Evolutionary conservation across 2,329 filamentous ascomycete species (phyloP).

Genomic region (Clarireedia hainanense): DNA sequence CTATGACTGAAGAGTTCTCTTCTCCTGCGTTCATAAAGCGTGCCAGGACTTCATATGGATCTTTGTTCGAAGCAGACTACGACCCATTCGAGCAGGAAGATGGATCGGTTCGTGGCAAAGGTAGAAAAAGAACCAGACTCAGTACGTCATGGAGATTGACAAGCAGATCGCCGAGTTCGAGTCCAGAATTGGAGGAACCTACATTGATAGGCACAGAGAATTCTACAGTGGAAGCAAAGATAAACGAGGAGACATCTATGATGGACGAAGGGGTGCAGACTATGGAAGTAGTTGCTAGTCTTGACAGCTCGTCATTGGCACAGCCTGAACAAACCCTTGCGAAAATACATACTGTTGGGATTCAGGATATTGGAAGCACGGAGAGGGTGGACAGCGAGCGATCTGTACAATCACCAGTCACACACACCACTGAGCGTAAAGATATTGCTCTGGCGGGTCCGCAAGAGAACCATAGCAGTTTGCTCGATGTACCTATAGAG

Average conservation of each 20-base stretch:
- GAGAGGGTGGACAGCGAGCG: no score
- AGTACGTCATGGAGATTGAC: slow-evolving; percentile 66
- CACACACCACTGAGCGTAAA: background rate
- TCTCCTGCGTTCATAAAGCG: slow-evolving; percentile 78
- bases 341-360: background rate
- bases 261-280: slow-evolving; percentile 35
- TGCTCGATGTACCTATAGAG: no score
- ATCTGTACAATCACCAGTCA: background rate
- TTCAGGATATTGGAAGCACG: background rate
- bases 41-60: slow-evolving; percentile 60
- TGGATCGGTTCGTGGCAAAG: slow-evolving; percentile 48
- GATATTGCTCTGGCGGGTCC: background rate
- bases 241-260: slow-evolving; percentile 22
- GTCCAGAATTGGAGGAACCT: slow-evolving; percentile 30
- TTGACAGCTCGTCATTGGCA: slow-evolving; percentile 5
- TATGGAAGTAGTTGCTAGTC: slow-evolving; percentile 27
- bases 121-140: slow-evolving; percentile 63
- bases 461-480: no score
- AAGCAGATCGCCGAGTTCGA: slow-evolving; percentile 62
- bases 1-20: slow-evolving; percentile 48
- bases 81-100: slow-evolving; percentile 64
- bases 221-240: no score
- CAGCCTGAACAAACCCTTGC: background rate
- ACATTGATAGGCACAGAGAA: slow-evolving; percentile 9
- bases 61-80: slow-evolving; percentile 53